phyloP scores from a whole-genome alignment of 1,284 basidiomycete species.

The Gymnopus androsaceus region DNA sequence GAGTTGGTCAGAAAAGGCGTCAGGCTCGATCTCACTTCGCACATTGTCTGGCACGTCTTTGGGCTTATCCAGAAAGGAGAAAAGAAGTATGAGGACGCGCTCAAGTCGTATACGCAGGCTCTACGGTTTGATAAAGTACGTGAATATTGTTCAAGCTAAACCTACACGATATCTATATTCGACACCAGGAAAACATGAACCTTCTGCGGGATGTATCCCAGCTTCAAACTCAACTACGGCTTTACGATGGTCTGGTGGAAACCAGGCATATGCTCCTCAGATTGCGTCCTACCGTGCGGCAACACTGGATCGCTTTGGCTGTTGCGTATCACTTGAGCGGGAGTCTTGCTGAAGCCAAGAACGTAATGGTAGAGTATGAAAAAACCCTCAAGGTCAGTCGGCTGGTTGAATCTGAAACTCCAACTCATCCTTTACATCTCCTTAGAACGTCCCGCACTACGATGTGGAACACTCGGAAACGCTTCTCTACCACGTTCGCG shows the following conservation, averaged over 20 bases:
- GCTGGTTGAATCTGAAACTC: constrained; percentile 1
- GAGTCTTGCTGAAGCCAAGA: constrained; percentile 71
- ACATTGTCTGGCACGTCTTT: constrained; percentile 98
- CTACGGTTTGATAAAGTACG: constrained; percentile 86
- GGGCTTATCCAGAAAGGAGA: constrained; percentile 92
- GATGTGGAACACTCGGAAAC: constrained; percentile 89
- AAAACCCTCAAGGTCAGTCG: constrained; percentile 57
- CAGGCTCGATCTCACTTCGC: constrained; percentile 85
- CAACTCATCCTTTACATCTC: constrained; percentile 7
- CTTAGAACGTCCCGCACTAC: constrained; percentile 70
- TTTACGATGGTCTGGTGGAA: constrained; percentile 81
- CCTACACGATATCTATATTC: neutral
- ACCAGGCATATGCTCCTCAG: constrained; percentile 82
- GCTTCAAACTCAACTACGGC: constrained; percentile 88
- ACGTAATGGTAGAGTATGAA: constrained; percentile 74
- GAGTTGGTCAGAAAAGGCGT: constrained; percentile 89
- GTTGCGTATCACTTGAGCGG: constrained; percentile 88
- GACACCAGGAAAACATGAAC: constrained; percentile 85
- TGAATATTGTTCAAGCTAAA: neutral
- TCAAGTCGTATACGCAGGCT: constrained; percentile 84
- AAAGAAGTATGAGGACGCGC: constrained; percentile 87
- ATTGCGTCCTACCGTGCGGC: constrained; percentile 81
- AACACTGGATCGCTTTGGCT: constrained; percentile 90
- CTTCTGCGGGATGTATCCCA: constrained; percentile 90
- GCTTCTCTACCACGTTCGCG: constrained; percentile 77